Percentiles rank a stretch among this genome's conserved stretches.
These are phyloP conservation scores for Babesia ovis DNA, from an alignment of 169 alveolate genomes.

Conservation along the genomic window DNA sequence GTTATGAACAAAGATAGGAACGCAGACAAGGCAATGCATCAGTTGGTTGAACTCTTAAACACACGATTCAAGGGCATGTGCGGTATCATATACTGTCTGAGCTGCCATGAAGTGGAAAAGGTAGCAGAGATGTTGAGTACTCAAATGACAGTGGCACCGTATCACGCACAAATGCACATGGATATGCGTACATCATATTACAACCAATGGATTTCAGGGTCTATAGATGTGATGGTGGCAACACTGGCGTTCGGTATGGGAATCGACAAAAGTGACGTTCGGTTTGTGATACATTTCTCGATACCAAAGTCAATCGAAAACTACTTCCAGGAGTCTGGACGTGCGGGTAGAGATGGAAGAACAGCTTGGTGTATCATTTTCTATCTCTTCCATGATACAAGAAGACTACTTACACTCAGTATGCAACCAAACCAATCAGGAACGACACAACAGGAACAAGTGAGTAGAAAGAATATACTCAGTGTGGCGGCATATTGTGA, in stretches of 20 bases:
- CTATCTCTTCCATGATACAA: constrained; percentile 75
- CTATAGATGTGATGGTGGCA: constrained; percentile 94
- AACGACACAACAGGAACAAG: constrained; percentile 13
- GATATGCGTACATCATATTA: constrained; percentile 72
- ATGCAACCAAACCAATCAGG: constrained; percentile 22
- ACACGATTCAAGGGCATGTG: constrained; percentile 31
- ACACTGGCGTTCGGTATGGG: constrained; percentile 99
- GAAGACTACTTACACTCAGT: constrained; percentile 66
- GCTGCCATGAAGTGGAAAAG: constrained; percentile 90
- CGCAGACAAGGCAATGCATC: constrained; percentile 37
- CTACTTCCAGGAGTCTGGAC: constrained; percentile 97
- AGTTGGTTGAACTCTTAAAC: constrained; percentile 24
- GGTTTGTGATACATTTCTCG: constrained; percentile 96
- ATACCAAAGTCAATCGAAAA: constrained; percentile 96
- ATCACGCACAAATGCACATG: constrained; percentile 82
- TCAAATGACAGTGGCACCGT: constrained; percentile 68
- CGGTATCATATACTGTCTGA: constrained; percentile 93
- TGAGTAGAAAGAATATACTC: constrained; percentile 30
- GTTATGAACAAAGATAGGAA: constrained; percentile 46
- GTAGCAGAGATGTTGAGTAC: constrained; percentile 79
- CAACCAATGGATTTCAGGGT: constrained; percentile 89
- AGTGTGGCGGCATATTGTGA: constrained; percentile 84
- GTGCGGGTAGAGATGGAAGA: constrained; percentile 94
- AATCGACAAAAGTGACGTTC: constrained; percentile 95
- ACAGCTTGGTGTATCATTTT: constrained; percentile 70